Percentiles rank a stretch among this genome's conserved stretches.
Conservation (phyloP, 192 early-diverging fungal genomes). For the Kickxella alabastrina region DNA sequence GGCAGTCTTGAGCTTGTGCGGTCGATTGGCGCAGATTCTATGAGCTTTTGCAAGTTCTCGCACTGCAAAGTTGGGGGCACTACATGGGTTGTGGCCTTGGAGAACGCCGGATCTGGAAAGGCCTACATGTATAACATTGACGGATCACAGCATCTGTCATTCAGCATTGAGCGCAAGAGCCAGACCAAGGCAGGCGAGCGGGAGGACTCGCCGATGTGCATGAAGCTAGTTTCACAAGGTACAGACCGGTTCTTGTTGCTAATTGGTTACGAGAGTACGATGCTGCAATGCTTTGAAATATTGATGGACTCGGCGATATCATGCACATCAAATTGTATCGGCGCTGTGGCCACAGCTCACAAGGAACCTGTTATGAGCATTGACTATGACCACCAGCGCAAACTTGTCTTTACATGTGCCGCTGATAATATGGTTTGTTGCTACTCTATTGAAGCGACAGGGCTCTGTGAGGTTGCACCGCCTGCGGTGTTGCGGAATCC, state of each 20-base stretch:
- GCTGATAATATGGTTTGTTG: constrained; percentile 41
- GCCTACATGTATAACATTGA: constrained; percentile 20
- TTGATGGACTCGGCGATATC: neutral
- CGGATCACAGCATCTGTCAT: neutral
- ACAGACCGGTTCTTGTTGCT: constrained; percentile 6
- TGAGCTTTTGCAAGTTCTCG: constrained; percentile 48
- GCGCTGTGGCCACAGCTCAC: constrained; percentile 11
- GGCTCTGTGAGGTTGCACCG: neutral
- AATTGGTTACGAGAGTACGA: constrained; percentile 44
- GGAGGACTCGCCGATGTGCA: constrained; percentile 41
- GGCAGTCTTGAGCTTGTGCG: constrained; percentile 8
- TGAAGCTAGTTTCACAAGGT: constrained; percentile 5
- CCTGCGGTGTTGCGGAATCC: constrained; percentile 9
- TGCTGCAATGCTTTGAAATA: constrained; percentile 22
- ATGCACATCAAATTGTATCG: neutral
- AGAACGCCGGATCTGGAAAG: constrained; percentile 12
- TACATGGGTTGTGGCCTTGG: constrained; percentile 28
- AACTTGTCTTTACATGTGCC: constrained; percentile 33
- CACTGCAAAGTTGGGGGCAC: neutral
- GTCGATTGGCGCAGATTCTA: constrained; percentile 29
- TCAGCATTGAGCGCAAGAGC: constrained; percentile 25
- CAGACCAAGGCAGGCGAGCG: constrained; percentile 14
- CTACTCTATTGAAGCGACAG: neutral
- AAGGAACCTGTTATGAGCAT: constrained; percentile 42
- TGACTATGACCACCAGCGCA: constrained; percentile 10